Evolutionary conservation across 306 rosid species (phyloP), one percentile per base, ranked within the genome.

Genomic region (Medicago arabica): DNA sequence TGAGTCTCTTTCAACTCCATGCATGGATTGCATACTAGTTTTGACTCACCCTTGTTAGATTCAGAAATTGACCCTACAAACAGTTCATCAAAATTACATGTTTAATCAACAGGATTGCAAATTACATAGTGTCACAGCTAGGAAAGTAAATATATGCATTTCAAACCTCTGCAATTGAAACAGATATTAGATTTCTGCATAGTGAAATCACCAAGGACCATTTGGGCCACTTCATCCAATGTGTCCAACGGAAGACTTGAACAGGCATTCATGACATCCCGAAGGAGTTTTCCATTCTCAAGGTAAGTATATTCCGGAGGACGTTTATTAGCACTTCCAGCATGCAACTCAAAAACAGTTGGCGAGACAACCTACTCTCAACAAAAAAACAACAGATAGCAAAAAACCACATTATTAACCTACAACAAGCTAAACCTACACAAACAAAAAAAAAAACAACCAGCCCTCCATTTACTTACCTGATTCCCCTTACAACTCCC

Each of bases 281-380:
- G 89, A 39, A 96, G 99, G 62, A 90, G 87, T 28, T 46, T 74
- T 58, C 93, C 93, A 74, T 84, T 88, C 61, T 85, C 91, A 77
- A 96, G 82, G 85, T 83, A 89, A 61, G 83, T 90, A 66, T 92
- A 89, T 75, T 90, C 98, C 0, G 93, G 93, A 6, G 99, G 98
- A 9, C 93, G 92, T 78, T 90, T 92, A 81, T 87, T 89, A 70
- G 90, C 62, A 81, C 99, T 92, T 40, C 93, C 87, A 21, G 99
- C 99, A 81, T 96, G 99, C 75, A 89, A 77, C 89, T 96, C 99
- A 85, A 88, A 96, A 77, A 75, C 78, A 14, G 89, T 62, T 49
- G 99, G 99, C 5, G 93, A 57, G 71, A 90, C 86, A 82, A 86
- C 90, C 99, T 96, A 83, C 71, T 63, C 40, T n/a, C 77, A 41